Base-by-base conservation (phyloP, 208 protist genomes). In the Leishmania gerbilli region DNA sequence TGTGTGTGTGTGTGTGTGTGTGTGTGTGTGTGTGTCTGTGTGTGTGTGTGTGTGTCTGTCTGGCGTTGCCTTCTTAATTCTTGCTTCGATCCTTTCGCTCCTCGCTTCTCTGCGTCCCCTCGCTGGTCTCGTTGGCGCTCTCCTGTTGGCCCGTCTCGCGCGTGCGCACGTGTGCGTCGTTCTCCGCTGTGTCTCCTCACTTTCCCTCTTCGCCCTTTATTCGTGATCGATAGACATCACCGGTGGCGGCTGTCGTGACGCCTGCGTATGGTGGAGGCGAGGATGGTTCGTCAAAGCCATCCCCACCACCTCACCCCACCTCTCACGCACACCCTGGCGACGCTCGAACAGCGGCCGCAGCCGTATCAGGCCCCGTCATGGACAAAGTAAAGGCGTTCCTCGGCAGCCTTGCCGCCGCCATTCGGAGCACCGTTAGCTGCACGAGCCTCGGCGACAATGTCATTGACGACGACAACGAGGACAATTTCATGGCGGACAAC, bases 391-490 rank as follows among this genome's bases (percentile, higher is more conserved):
- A 74, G 69, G 8, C 77, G 0, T 45, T 60, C 31, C 62, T 80
- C 3, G 6, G n/a, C 31, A 53, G 58, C 17, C 77, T 85, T 65
- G 79, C 8, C 60, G 72, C 58, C 15, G 69, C 77, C 56, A 56
- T 74, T 1, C 51, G 71, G 27, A 74, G 77, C 62, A 81, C 77
- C 15, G 78, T 80, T 49, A 68, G 80, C 51, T 82, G 75, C 56
- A 75, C 60, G 17, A 74, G 58, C 76, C 71, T 65, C 58, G 31
- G 64, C 47, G 47, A 68, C 51, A n/a, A 77, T 60, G 79, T 65
- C 60, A 82, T 82, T 24, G 77, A 80, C 78, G 60, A 87, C 45
- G 83, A 82, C 6, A 71, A 82, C 49, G 77, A 85, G 45, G 69
- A 79, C 65, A 77, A 80, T 68, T 80, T 58, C 64, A 77, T 60